phyloP scores from a whole-genome alignment of 106 monocot species.

The Acorus gramineus region DNA sequence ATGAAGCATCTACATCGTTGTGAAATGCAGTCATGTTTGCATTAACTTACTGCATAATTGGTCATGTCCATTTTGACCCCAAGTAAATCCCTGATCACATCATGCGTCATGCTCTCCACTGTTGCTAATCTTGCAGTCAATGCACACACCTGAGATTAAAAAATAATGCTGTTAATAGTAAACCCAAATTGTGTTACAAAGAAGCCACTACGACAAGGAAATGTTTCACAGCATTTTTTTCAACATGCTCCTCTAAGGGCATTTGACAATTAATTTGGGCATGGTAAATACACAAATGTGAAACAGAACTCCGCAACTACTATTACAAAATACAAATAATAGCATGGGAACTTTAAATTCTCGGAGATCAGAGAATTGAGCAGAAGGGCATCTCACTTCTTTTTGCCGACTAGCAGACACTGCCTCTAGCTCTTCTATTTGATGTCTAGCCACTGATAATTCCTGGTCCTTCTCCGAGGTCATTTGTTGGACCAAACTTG shows the following conservation, averaged over 20 bases:
- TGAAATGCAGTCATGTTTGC: background rate
- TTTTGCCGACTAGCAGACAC: constrained; percentile 42
- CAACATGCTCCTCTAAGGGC: too few relatives aligned
- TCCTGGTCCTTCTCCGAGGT: constrained; percentile 58
- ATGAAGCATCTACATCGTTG: too few relatives aligned
- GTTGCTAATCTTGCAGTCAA: constrained; percentile 55
- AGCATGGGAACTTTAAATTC: too few relatives aligned
- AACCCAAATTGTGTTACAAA: too few relatives aligned
- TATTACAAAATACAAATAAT: too few relatives aligned
- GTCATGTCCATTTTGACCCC: constrained; percentile 71
- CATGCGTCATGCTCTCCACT: constrained; percentile 79
- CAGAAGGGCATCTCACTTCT: constrained; percentile 30
- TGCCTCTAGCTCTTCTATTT: constrained; percentile 52
- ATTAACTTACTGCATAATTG: constrained; percentile 59
- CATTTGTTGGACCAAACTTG: constrained; percentile 62
- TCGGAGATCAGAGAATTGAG: background rate
- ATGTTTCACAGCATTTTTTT: too few relatives aligned
- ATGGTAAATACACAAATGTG: too few relatives aligned
- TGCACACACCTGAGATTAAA: constrained; percentile 34
- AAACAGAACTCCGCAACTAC: too few relatives aligned
- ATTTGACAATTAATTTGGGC: too few relatives aligned
- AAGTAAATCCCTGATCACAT: constrained; percentile 70
- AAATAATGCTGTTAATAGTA: too few relatives aligned
- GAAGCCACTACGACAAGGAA: too few relatives aligned
- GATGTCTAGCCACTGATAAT: constrained; percentile 27